A percentile compares a stretch with the other conserved stretches of the same genome.
Conservation (phyloP, 331 rosid species). For the Dryas integrifolia region DNA sequence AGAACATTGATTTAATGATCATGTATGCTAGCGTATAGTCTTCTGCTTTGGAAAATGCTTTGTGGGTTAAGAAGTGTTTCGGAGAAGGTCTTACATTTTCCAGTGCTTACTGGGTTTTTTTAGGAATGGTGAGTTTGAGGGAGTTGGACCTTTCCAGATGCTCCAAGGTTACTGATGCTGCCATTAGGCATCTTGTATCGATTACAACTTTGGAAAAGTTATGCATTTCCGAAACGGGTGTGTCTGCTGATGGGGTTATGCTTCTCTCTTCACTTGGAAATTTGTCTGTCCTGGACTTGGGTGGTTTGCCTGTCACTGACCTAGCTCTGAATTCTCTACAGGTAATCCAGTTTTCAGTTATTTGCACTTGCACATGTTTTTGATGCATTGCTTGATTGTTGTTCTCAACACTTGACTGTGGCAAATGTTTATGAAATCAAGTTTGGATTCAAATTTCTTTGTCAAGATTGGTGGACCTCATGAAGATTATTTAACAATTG, state of each 20-base stretch:
- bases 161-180: conserved; percentile 67
- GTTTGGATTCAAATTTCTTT: background rate
- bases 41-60: background rate
- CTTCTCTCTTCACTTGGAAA: conserved; percentile 58
- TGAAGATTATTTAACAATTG: background rate
- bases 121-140: conserved; percentile 59
- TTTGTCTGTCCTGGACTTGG: conserved; percentile 71
- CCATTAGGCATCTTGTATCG: conserved; percentile 58
- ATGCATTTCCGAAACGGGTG: conserved; percentile 62
- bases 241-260: conserved; percentile 57
- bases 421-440: background rate
- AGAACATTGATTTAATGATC: background rate
- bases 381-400: background rate
- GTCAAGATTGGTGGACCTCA: background rate
- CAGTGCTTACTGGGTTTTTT: conserved; percentile 17
- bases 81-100: conserved; percentile 5
- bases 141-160: conserved; percentile 84
- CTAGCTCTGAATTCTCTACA: conserved; percentile 49
- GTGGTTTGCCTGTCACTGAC: conserved; percentile 87
- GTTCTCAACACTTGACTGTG: background rate
- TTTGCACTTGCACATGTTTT: background rate
- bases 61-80: background rate
- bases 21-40: background rate
- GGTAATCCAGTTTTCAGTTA: conserved; percentile 31
- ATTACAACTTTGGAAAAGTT: conserved; percentile 59